A percentile compares a stretch with the other conserved stretches of the same genome.
These are phyloP conservation scores for Coniochaeta hoffmannii DNA, from an alignment of 2,329 filamentous ascomycete genomes.

Conservation along the genomic window DNA sequence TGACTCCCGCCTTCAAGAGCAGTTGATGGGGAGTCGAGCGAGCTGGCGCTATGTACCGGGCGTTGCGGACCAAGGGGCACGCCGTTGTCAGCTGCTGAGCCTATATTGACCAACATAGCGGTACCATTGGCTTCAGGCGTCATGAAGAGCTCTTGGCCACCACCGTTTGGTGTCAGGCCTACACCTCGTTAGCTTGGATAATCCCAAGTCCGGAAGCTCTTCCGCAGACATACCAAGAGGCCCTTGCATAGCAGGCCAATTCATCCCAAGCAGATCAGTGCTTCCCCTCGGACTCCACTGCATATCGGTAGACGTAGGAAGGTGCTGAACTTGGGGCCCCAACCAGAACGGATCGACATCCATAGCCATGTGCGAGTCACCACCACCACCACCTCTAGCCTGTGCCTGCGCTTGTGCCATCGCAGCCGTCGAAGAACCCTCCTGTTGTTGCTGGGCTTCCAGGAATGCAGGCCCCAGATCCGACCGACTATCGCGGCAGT, in stretches of 20 bases:
- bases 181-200: not conserved
- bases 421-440: not conserved
- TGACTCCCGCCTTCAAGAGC: not conserved
- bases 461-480: not conserved
- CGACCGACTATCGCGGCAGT: not conserved
- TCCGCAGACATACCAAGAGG: not conserved
- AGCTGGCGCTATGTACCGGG: not conserved
- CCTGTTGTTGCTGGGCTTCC: not conserved
- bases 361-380: not conserved
- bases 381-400: too few species aligned
- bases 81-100: not conserved
- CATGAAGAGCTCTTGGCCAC: not conserved
- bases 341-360: not conserved
- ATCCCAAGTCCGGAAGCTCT: not conserved
- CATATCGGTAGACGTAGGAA: too few species aligned
- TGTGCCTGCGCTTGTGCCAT: not conserved
- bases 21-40: not conserved
- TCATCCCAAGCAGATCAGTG: not conserved
- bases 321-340: too few species aligned
- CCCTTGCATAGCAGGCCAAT: not conserved
- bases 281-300: not conserved
- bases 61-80: not conserved
- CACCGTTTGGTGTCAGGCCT: not conserved
- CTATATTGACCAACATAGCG: not conserved
- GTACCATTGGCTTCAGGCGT: not conserved